Evolutionary conservation across 1,284 basidiomycete species (phyloP), one percentile per base, ranked within the genome.

Genomic region (Trichosporon ovoides): DNA sequence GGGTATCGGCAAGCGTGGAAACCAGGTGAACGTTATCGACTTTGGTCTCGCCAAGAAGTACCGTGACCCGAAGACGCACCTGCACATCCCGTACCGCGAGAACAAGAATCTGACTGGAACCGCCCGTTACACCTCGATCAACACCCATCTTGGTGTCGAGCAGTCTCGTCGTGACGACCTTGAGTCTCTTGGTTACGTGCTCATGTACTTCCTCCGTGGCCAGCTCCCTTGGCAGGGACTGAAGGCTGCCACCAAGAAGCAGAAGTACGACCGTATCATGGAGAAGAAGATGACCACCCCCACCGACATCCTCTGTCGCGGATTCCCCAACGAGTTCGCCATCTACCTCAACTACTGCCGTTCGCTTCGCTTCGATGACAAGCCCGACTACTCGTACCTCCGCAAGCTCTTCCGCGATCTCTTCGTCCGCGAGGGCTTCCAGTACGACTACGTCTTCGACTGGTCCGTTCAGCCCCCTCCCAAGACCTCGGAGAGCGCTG

Each of bases 71-170:
- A 98, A 97, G 86, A 98, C 96, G 56, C 95, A 98, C 77, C 84
- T 98, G 46, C 96, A 99, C 78, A 98, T 98, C 68, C 95, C 95
- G 3, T 98, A 98, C 84, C 85, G 95, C 71, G 96, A 98, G 86
- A 98, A 98, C 85, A 98, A 98, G 88, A 98, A 98, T 77, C 80
- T 98, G 69, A 98, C 95, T 1, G 96, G 96, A 65, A 98, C 96
- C 22, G 96, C 95, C 63, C 90, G 95, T 58, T 99, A 98, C 83
- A 98, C 95, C 1, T 97, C 93, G 28, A 98, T 98, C 83, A 98
- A 98, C 82, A 98, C 95, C 49, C 96, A 98, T 76, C 79, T 98
- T 73, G 96, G 95, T 71, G 94, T 98, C 57, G 90, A 97, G 79
- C 94, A 97, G 78, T 90, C 91, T 65, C 88, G 94, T 68, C 88